Percentiles rank a stretch among this genome's conserved stretches.
Conservation (phyloP, 2,329 filamentous ascomycete species). For the Trichoderma atrobrunneum region DNA sequence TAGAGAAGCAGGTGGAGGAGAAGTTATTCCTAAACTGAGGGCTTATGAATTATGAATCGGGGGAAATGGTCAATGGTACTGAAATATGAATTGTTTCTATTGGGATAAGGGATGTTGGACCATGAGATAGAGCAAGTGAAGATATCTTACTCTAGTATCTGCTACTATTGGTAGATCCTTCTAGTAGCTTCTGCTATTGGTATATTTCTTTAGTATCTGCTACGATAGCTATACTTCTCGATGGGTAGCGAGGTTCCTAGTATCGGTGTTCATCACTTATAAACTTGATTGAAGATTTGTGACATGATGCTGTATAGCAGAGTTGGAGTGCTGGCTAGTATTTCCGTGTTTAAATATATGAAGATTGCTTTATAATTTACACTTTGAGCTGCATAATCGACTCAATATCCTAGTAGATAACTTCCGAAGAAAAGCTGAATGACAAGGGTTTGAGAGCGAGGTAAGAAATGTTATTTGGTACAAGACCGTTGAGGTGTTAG, state of each 20-base stretch:
- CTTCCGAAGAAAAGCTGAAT: not conserved
- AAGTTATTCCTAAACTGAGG: not conserved
- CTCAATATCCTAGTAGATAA: not conserved
- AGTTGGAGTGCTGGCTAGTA: too few species aligned
- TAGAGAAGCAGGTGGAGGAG: constrained; percentile 23
- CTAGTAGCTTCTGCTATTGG: too few species aligned
- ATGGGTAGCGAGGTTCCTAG: too few species aligned
- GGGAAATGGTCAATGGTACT: not conserved
- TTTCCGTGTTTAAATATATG: not conserved
- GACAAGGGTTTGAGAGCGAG: not conserved
- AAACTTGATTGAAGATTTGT: too few species aligned
- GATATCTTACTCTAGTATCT: not conserved
- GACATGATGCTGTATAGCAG: too few species aligned
- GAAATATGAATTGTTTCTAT: not conserved
- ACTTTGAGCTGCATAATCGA: not conserved
- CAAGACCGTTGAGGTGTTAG: not conserved
- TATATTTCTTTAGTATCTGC: too few species aligned
- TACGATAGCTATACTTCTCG: too few species aligned
- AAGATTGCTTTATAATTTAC: not conserved
- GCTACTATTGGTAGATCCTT: not conserved
- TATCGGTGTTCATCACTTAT: too few species aligned
- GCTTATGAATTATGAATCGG: not conserved
- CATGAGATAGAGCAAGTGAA: not conserved
- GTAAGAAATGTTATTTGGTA: not conserved
- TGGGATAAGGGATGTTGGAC: not conserved